Evolutionary conservation across 2,329 filamentous ascomycete species (phyloP).

Genomic region (Clarireedia paspali): DNA sequence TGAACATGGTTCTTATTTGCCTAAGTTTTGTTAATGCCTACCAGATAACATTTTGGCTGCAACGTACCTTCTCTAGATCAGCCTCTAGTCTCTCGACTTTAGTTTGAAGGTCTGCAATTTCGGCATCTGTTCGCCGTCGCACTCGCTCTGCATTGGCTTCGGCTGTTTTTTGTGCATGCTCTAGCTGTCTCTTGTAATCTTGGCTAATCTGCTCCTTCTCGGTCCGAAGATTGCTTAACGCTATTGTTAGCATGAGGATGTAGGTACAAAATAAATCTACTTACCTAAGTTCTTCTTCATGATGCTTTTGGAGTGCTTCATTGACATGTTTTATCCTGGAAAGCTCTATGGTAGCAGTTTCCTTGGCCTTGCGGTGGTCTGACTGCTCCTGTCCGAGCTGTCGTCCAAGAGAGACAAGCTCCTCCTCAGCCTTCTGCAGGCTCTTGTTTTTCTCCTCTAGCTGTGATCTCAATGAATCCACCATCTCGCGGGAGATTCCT

Average conservation of each 20-base stretch:
- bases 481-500: conserved; percentile 86
- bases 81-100: conserved; percentile 55
- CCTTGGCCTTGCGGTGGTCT: conserved; percentile 60
- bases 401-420: conserved; percentile 40
- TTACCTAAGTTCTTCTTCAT: conserved; percentile 57
- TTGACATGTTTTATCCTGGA: conserved; percentile 43
- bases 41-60: background rate
- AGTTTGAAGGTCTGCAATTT: conserved; percentile 54
- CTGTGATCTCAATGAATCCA: conserved; percentile 75
- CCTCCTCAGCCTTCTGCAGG: conserved; percentile 40
- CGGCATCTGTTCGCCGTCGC: conserved; percentile 46
- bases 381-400: conserved; percentile 64
- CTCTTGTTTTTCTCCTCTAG: conserved; percentile 61
- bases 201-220: conserved; percentile 28
- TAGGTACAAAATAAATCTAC: conserved; percentile 16
- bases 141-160: conserved; percentile 43
- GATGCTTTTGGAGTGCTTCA: conserved; percentile 61
- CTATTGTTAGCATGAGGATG: conserved; percentile 13
- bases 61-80: conserved; percentile 49
- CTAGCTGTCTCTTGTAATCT: conserved; percentile 36
- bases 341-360: conserved; percentile 46
- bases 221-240: conserved; percentile 25
- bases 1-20: conserved; percentile 51
- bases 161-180: conserved; percentile 39
- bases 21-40: conserved; percentile 31